These are phyloP conservation scores for Trichoderma atroviride DNA, from an alignment of 2,329 filamentous ascomycete genomes.

Conservation along the genomic window DNA sequence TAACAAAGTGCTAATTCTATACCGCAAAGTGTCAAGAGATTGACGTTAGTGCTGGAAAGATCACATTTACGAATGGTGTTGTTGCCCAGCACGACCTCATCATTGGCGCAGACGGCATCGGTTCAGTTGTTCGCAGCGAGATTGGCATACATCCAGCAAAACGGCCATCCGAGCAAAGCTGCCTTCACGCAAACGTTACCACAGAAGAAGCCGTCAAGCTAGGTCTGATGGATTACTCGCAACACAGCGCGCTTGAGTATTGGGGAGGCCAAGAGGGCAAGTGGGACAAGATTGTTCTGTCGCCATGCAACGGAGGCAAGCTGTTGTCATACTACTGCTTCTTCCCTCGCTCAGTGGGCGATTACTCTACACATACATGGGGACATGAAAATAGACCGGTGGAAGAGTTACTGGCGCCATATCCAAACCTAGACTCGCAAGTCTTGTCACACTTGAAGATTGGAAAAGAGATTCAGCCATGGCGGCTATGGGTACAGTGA, in stretches of 20 bases:
- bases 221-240: constrained; percentile 65
- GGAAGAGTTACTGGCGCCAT: constrained; percentile 63
- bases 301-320: constrained; percentile 67
- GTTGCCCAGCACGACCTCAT: constrained; percentile 60
- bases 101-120: constrained; percentile 68
- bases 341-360: constrained; percentile 58
- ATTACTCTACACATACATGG: constrained; percentile 65
- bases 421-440: constrained; percentile 60
- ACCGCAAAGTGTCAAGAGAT: constrained; percentile 48
- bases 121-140: constrained; percentile 63
- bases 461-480: constrained; percentile 64
- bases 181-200: constrained; percentile 65
- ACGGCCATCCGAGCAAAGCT: constrained; percentile 61
- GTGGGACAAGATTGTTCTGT: constrained; percentile 71
- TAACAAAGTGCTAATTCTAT: neutral
- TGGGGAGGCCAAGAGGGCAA: constrained; percentile 68
- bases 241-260: constrained; percentile 65
- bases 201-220: constrained; percentile 62
- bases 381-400: constrained; percentile 54
- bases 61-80: constrained; percentile 58
- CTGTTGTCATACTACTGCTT: constrained; percentile 72
- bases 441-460: constrained; percentile 61
- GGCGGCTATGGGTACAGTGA: constrained; percentile 63
- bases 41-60: constrained; percentile 51
- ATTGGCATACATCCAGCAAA: constrained; percentile 65